These are phyloP conservation scores for Microdochium nivale DNA, from an alignment of 2,329 filamentous ascomycete genomes.

Conservation along the genomic window DNA sequence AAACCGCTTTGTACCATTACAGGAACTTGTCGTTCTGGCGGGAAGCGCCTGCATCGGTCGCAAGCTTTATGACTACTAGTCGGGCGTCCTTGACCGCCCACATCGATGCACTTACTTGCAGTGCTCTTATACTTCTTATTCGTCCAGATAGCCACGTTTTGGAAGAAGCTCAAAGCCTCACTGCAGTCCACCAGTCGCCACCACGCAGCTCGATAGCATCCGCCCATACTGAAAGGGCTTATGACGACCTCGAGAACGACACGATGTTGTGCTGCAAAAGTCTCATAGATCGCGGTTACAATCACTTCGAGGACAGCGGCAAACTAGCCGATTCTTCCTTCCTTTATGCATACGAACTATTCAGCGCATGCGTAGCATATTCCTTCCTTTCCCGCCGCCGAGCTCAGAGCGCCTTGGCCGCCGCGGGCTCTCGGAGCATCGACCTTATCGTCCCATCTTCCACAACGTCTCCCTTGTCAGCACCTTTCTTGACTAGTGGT, in stretches of 20 bases:
- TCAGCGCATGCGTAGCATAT: conserved; percentile 4
- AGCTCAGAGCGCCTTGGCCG: neutral
- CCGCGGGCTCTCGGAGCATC: neutral
- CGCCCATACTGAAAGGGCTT: neutral
- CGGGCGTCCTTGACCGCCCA: neutral
- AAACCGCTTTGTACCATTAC: conserved; percentile 4
- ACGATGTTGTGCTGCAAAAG: conserved; percentile 2
- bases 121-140: neutral
- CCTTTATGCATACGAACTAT: conserved; percentile 6
- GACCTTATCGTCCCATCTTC: neutral
- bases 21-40: conserved; percentile 7
- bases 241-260: conserved; percentile 1
- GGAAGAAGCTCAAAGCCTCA: neutral
- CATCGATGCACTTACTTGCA: conserved; percentile 4
- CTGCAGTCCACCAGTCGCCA: neutral
- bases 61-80: neutral
- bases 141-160: neutral
- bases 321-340: conserved; percentile 3
- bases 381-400: conserved; percentile 1
- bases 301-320: neutral
- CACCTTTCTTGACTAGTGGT: neutral
- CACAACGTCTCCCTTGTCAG: neutral
- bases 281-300: conserved; percentile 4
- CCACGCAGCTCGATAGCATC: neutral
- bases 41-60: neutral